phyloP scores from a whole-genome alignment of 108 stramenopile genomes.

The Skeletonema costatum region DNA sequence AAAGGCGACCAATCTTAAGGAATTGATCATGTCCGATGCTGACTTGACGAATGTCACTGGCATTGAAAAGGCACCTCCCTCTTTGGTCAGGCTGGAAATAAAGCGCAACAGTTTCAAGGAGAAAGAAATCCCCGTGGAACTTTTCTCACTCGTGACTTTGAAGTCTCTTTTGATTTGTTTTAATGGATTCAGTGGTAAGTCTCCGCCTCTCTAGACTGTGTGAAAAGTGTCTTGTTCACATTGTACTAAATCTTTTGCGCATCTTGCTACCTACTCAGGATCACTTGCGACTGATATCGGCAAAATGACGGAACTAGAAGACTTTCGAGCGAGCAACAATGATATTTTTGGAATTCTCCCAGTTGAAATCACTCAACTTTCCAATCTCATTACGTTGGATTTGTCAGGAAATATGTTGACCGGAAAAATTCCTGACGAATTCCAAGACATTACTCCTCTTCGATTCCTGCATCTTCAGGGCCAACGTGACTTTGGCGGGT shows the following conservation, averaged over 20 bases:
- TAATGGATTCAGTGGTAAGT: slow-evolving; percentile 45
- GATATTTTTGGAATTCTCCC: slow-evolving; percentile 66
- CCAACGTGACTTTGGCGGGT: slow-evolving; percentile 58
- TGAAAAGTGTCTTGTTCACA: background rate
- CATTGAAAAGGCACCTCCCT: slow-evolving; percentile 54
- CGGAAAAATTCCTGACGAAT: slow-evolving; percentile 63
- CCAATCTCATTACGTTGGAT: slow-evolving; percentile 36
- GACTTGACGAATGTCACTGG: slow-evolving; percentile 58
- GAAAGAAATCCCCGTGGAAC: slow-evolving; percentile 60
- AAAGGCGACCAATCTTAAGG: slow-evolving; percentile 54
- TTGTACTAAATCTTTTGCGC: background rate
- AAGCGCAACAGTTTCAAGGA: slow-evolving; percentile 59
- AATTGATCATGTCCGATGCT: slow-evolving; percentile 59
- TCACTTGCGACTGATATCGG: slow-evolving; percentile 58
- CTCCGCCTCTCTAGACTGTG: background rate
- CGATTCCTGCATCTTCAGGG: slow-evolving; percentile 36
- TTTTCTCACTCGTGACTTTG: slow-evolving; percentile 50
- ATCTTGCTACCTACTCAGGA: slow-evolving; percentile 24
- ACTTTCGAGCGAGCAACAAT: slow-evolving; percentile 49
- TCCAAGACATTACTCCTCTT: slow-evolving; percentile 59
- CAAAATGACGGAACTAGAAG: slow-evolving; percentile 50
- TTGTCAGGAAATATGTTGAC: slow-evolving; percentile 64
- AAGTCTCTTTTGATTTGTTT: slow-evolving; percentile 53
- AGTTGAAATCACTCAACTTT: slow-evolving; percentile 25
- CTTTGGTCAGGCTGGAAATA: slow-evolving; percentile 53